These are phyloP conservation scores for Hydnum rufescens DNA, from an alignment of 768 basidiomycete genomes.

Conservation along the genomic window DNA sequence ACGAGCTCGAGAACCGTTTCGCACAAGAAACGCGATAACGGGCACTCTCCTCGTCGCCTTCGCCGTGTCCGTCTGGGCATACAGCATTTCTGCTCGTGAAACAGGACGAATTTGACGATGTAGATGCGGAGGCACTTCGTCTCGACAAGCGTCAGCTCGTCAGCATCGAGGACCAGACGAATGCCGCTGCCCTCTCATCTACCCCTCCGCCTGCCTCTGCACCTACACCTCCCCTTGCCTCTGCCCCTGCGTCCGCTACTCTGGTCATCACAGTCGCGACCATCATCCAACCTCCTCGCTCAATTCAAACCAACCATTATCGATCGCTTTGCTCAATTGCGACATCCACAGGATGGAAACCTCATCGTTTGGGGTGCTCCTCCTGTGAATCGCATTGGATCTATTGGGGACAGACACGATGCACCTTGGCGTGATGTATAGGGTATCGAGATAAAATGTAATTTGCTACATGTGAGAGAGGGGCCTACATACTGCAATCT, in stretches of 20 bases:
- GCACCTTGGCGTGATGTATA: neutral
- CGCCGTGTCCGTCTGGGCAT: conserved; percentile 66
- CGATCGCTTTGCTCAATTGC: conserved; percentile 19
- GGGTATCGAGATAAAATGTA: neutral
- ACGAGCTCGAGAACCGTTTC: conserved; percentile 76
- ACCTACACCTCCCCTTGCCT: neutral
- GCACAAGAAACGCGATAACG: conserved; percentile 55
- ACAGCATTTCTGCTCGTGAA: conserved; percentile 88
- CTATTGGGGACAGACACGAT: conserved; percentile 17
- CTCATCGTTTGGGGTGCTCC: conserved; percentile 60
- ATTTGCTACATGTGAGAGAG: too few relatives aligned
- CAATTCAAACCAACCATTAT: neutral
- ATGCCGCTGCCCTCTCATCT: neutral
- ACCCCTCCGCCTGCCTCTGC: conserved; percentile 1
- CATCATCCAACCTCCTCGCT: neutral
- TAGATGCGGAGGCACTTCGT: conserved; percentile 50
- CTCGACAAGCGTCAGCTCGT: conserved; percentile 1
- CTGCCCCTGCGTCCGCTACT: conserved; percentile 25
- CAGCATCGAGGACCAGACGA: neutral
- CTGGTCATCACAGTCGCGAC: conserved; percentile 22
- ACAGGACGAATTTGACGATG: conserved; percentile 79
- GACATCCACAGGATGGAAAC: conserved; percentile 33
- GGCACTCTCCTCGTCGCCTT: conserved; percentile 55
- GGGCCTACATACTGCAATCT: too few relatives aligned
- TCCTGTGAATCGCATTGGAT: conserved; percentile 40